Base-by-base conservation (phyloP, 768 basidiomycete species). In the Panaeolus papilionaceus region DNA sequence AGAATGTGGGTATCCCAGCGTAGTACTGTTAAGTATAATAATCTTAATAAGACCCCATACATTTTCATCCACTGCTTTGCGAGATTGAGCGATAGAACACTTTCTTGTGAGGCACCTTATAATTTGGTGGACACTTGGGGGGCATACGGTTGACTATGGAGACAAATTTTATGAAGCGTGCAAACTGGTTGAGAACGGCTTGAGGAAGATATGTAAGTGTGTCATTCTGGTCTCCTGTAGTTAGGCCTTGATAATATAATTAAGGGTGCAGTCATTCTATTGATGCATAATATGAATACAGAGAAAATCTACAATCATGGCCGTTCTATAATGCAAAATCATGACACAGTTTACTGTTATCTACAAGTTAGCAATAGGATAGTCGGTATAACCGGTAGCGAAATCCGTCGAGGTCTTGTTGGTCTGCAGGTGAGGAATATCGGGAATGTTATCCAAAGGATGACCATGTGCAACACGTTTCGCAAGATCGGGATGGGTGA, bases 401-500 rank as follows among this genome's bases (percentile, higher is more conserved):
- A 69, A 71, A 20, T 73, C 72, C 3, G 33, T 45, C 10, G 69
- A 66, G 33, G 40, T 61, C 54, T 69, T 65, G 61, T 68, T 69
- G 3, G 65, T 68, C 33, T 71, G 70, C 20, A 70, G 38, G 38
- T 70, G 70, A 10, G 63, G 39, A 37, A 68, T 64, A 39, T 70
- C 68, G 14, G 71, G 69, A 1, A 38, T n/a, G 49, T 73, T 73
- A 26, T 73, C 69, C n/a, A 73, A 54, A 1, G 70, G 68, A 65
- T 70, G 69, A 14, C 71, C 71, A 49, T 69, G 66, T 67, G 74
- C 62, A 18, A 81, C 72, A 11, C 81, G 78, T 67, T 78, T 78
- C 51, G 72, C 79, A 18, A 82, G 67, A 70, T 83, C 83, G 0
- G 82, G 79, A 66, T 84, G 82, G 6, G 75, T 73, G 62, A 83